Evolutionary conservation across 306 rosid species (phyloP).

Genomic region (Prinsepia uniflora): DNA sequence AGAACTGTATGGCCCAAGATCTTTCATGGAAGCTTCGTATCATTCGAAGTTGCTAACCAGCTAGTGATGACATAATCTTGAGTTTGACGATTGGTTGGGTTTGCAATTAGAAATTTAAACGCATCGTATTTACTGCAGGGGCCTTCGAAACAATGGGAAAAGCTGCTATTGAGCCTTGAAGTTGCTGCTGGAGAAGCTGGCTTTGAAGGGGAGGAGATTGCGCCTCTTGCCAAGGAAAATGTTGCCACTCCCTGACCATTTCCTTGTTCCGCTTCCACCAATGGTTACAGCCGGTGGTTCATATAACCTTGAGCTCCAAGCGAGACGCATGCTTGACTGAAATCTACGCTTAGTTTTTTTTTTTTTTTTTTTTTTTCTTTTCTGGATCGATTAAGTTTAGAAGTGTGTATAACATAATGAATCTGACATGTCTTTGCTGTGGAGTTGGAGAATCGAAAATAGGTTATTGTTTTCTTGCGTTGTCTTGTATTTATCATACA

Average conservation of each 20-base stretch:
- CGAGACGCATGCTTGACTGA: conserved; percentile 8
- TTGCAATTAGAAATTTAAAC: background rate
- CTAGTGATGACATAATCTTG: background rate
- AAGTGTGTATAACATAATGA: background rate
- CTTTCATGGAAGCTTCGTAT: conserved; percentile 47
- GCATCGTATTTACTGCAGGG: conserved; percentile 41
- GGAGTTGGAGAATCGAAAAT: background rate
- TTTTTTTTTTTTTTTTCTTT: background rate
- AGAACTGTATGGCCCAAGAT: conserved; percentile 50
- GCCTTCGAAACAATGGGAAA: conserved; percentile 83
- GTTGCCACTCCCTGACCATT: conserved; percentile 62
- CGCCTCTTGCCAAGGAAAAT: conserved; percentile 76
- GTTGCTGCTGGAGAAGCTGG: conserved; percentile 63
- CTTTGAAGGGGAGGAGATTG: conserved; percentile 70
- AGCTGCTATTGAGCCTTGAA: conserved; percentile 54
- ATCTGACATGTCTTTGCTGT: background rate
- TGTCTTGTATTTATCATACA: background rate
- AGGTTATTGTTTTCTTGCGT: background rate
- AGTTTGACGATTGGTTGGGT: background rate
- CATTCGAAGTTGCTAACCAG: background rate
- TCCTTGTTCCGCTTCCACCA: background rate
- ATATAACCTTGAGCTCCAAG: background rate
- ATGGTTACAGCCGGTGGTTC: conserved; percentile 1
- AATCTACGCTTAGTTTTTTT: background rate
- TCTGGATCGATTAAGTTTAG: background rate